Conservation (phyloP, 1,284 basidiomycete species). For the Xerocomus minutiporus region DNA sequence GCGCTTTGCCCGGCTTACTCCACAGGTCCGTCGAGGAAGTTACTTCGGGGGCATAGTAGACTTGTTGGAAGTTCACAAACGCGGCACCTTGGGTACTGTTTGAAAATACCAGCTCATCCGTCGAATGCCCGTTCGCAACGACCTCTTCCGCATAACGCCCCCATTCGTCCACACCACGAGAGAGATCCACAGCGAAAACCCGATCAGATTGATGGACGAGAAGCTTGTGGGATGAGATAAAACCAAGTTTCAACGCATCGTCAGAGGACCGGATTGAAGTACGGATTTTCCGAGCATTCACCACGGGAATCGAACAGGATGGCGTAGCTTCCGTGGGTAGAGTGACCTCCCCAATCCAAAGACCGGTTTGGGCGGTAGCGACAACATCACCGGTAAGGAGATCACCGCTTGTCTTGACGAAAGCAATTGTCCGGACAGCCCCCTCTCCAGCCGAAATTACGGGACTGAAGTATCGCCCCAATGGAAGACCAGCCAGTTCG, state of each 20-base stretch:
- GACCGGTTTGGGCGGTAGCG: conserved; percentile 56
- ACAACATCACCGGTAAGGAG: conserved; percentile 57
- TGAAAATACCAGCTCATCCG: conserved; percentile 50
- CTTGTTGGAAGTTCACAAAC: conserved; percentile 62
- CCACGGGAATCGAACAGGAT: conserved; percentile 32
- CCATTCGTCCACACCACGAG: conserved; percentile 39
- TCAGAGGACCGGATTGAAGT: conserved; percentile 40
- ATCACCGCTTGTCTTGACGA: conserved; percentile 58
- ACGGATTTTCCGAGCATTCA: conserved; percentile 40
- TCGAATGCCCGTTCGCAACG: conserved; percentile 52
- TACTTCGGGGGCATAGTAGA: conserved; percentile 49
- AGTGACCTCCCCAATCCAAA: conserved; percentile 57
- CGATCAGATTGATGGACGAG: conserved; percentile 53
- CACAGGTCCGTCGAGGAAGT: conserved; percentile 46
- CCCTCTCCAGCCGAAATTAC: conserved; percentile 44
- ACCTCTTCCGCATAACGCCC: conserved; percentile 49
- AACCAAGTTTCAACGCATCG: conserved; percentile 44
- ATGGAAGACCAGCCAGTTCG: conserved; percentile 51
- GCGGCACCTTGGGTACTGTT: conserved; percentile 41
- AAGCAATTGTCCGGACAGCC: conserved; percentile 49
- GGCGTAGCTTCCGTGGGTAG: conserved; percentile 38
- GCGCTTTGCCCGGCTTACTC: conserved; percentile 65
- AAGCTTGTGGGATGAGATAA: conserved; percentile 46
- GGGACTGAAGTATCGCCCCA: conserved; percentile 62
- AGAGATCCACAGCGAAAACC: conserved; percentile 54